These are phyloP conservation scores for Carex pumila DNA, from an alignment of 176 grass and related monocot genomes.

Conservation along the genomic window DNA sequence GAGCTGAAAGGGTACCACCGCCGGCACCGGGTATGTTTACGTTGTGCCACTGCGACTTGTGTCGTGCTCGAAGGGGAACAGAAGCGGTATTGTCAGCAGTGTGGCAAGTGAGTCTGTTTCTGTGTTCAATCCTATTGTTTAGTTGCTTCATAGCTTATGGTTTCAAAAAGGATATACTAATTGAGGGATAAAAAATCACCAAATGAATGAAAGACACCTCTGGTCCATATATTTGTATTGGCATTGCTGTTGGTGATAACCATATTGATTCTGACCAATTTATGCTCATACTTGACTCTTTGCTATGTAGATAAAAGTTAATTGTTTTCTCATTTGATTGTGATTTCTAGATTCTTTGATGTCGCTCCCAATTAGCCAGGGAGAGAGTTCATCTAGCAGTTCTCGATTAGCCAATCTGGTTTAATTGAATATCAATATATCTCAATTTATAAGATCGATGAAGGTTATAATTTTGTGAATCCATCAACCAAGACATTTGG, in stretches of 20 bases:
- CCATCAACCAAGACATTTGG: not conserved
- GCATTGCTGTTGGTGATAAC: not conserved
- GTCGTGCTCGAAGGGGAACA: slow-evolving; percentile 58
- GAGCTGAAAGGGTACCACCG: slow-evolving; percentile 92
- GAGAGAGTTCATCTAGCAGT: not conserved
- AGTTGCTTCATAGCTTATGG: not conserved
- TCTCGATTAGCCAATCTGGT: not conserved
- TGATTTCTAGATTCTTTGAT: not conserved
- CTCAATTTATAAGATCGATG: not conserved
- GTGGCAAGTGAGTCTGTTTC: slow-evolving; percentile 77
- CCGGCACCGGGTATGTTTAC: slow-evolving; percentile 77
- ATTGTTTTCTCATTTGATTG: not conserved
- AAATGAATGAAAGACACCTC: not conserved
- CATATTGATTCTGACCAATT: not conserved
- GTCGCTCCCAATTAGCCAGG: too few species aligned
- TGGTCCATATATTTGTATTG: not conserved
- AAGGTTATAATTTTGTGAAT: not conserved
- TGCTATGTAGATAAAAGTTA: not conserved
- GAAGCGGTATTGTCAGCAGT: slow-evolving; percentile 96
- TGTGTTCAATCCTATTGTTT: not conserved
- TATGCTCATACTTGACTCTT: not conserved
- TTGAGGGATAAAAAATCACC: not conserved
- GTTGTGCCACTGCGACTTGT: slow-evolving; percentile 49
- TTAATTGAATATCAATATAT: not conserved
- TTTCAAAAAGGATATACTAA: not conserved